Base-by-base conservation (phyloP, 139 green algal species). In the Spirogloea muscicola region DNA sequence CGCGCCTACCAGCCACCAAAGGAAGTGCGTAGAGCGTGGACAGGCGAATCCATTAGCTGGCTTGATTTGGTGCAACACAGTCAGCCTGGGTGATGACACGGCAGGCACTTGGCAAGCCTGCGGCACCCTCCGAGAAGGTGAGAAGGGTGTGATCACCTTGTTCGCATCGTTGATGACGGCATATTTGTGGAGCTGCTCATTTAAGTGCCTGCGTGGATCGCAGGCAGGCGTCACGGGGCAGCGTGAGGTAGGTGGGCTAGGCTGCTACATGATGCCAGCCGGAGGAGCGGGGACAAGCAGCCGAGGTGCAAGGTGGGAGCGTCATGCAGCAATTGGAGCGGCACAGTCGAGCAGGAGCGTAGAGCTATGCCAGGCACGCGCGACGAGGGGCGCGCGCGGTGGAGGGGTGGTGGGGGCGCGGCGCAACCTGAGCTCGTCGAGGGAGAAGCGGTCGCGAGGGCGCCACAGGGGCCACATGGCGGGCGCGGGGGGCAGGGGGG, bases 101-200 rank as follows among this genome's bases (percentile, higher is more conserved):
- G n/a, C n/a, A n/a, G n/a, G n/a, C n/a, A n/a, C n/a, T n/a, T n/a
- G n/a, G n/a, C n/a, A n/a, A n/a, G n/a, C n/a, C n/a, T n/a, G n/a
- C n/a, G n/a, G n/a, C n/a, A n/a, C n/a, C n/a, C n/a, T n/a, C n/a
- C n/a, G n/a, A n/a, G 9, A 58, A 25, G 38, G 18, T 57, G 40
- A 68, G 10, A 49, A 58, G 16, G 16, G 40, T 29, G 9, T 58
- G 18, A 5, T 66, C 7, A 79, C 70, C 70, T 78, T 78, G 31
- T 79, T 79, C 13, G 70, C 37, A 49, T 79, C 48, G 37, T 31
- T 79, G 42, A 79, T 78, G 42, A 79, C 43, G 18, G 70, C n/a
- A 46, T 79, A 41, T 37, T 78, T 79, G 33, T 79, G 70, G 5
- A 79, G 61, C 31, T 61, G 46, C 21, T 79, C 70, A 33, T 78